These are phyloP conservation scores for Cordia subcordata DNA, from an alignment of 257 asterid species.

Conservation along the genomic window DNA sequence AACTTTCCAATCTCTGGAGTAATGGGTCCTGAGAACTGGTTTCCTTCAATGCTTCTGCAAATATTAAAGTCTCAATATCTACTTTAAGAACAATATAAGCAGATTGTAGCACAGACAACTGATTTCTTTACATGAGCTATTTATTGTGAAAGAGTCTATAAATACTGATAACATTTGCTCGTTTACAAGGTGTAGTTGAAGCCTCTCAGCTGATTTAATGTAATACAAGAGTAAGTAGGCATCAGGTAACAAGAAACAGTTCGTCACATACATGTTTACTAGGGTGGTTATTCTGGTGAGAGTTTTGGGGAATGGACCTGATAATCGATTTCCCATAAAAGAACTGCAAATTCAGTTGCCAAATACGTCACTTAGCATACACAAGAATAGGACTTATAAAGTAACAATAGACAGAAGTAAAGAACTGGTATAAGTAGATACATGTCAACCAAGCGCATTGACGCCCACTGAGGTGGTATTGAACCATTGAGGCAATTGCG, in stretches of 20 bases:
- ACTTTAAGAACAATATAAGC: not conserved
- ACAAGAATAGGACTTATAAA: not conserved
- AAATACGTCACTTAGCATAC: conserved; percentile 1
- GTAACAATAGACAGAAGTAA: conserved; percentile 10
- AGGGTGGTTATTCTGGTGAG: conserved; percentile 62
- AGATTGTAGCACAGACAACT: not conserved
- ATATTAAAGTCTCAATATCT: conserved; percentile 16
- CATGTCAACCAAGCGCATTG: conserved; percentile 64
- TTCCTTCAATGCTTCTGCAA: conserved; percentile 88
- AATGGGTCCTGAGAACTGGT: conserved; percentile 62
- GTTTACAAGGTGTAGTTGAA: not conserved
- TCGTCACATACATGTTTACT: conserved; percentile 53
- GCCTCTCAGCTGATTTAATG: not conserved
- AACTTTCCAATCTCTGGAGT: conserved; percentile 62
- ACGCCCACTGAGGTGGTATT: conserved; percentile 71
- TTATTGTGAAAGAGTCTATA: too few relatives aligned
- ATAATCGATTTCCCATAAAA: conserved; percentile 81
- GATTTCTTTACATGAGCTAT: too few relatives aligned
- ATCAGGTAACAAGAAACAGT: conserved; percentile 1
- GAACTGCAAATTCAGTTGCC: conserved; percentile 55
- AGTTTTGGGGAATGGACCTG: conserved; percentile 80
- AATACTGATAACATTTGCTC: too few relatives aligned
- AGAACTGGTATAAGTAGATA: conserved; percentile 23
- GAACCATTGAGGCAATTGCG: conserved; percentile 69
- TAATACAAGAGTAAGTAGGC: not conserved